Conservation (phyloP, 225 moss, liverwort and hornwort genomes). For the Physcomitrium patens region DNA sequence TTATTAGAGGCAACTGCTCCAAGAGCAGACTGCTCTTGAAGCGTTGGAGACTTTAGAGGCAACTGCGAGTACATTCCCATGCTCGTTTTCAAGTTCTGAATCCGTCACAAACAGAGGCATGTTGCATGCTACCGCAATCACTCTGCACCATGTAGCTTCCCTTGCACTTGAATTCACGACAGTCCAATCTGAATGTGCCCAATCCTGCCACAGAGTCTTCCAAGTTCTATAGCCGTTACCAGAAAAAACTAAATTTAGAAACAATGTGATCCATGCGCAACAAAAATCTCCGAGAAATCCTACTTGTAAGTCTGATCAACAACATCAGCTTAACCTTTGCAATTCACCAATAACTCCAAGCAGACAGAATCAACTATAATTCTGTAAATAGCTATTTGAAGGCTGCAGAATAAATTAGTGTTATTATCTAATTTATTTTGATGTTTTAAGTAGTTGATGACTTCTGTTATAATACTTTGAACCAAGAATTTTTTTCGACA, state of each 20-base stretch:
- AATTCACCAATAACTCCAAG: background rate
- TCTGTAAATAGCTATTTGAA: too few relatives aligned
- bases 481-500: too few relatives aligned
- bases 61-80: constrained; percentile 56
- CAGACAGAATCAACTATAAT: background rate
- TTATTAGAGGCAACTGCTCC: too few relatives aligned
- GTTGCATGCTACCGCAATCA: constrained; percentile 23
- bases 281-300: background rate
- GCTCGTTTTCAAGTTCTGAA: constrained; percentile 71
- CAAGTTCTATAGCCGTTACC: background rate
- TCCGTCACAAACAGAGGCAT: constrained; percentile 86
- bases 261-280: background rate
- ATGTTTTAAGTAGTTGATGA: too few relatives aligned
- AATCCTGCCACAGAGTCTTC: background rate
- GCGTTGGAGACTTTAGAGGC: constrained; percentile 59
- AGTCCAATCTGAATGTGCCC: background rate
- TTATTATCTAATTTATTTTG: too few relatives aligned
- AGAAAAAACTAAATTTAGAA: background rate
- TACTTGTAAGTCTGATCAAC: background rate
- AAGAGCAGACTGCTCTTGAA: constrained; percentile 83
- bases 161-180: constrained; percentile 3
- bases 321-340: background rate
- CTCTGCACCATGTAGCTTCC: constrained; percentile 48
- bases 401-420: too few relatives aligned
- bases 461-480: too few relatives aligned